These are phyloP conservation scores for Curvularia lunata DNA, from an alignment of 2,329 filamentous ascomycete species.

Conservation along the genomic window DNA sequence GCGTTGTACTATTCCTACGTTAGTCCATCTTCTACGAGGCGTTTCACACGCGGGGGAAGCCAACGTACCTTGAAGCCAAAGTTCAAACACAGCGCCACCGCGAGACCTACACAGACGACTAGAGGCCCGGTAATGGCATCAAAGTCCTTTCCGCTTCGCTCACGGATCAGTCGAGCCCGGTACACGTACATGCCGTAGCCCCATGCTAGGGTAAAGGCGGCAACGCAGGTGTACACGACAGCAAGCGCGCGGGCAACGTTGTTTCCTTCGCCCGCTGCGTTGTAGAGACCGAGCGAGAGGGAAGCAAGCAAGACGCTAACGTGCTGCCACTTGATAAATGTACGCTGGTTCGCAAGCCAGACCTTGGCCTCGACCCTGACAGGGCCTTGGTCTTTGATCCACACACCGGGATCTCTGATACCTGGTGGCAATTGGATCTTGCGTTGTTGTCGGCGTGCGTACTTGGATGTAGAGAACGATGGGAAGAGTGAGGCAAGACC, in stretches of 20 bases:
- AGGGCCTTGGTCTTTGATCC: conserved; percentile 94
- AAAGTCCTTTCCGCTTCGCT: conserved; percentile 89
- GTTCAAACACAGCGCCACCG: conserved; percentile 80
- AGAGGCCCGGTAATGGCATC: conserved; percentile 87
- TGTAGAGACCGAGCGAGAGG: conserved; percentile 83
- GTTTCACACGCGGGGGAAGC: neutral
- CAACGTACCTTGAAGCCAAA: conserved; percentile 78
- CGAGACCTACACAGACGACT: conserved; percentile 79
- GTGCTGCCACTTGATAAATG: conserved; percentile 98
- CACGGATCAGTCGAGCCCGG: conserved; percentile 77
- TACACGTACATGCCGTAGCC: conserved; percentile 83
- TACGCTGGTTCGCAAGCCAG: conserved; percentile 97
- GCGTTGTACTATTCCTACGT: conserved; percentile 29
- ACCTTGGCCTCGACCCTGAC: conserved; percentile 96
- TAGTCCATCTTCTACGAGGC: neutral
- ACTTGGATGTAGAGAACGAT: conserved; percentile 78
- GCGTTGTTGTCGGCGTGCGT: conserved; percentile 59
- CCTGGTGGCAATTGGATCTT: conserved; percentile 75
- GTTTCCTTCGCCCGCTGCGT: conserved; percentile 78
- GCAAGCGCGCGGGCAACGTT: conserved; percentile 78
- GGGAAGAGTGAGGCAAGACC: conserved; percentile 76
- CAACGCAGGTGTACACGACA: conserved; percentile 81
- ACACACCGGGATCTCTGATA: conserved; percentile 80
- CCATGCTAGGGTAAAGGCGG: conserved; percentile 84
- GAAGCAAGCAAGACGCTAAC: conserved; percentile 86